Evolutionary conservation across 78 protist genomes (phyloP).

Genomic region (Polysphondylium violaceum): DNA sequence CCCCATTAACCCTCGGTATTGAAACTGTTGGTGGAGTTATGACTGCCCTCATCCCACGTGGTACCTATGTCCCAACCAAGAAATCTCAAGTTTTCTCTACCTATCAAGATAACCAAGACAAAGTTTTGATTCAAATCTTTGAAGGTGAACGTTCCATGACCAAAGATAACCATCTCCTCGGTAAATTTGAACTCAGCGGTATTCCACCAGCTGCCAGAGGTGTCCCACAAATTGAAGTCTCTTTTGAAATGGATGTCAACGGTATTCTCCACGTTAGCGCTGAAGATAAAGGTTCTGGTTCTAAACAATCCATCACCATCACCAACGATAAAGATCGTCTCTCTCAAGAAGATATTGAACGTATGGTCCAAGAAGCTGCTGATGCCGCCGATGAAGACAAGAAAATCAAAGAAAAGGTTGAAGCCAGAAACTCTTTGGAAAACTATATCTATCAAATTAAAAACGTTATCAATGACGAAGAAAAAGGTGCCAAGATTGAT

Average conservation of each 20-base stretch:
- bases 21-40: slow-evolving; percentile 98
- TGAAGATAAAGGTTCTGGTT: slow-evolving; percentile 92
- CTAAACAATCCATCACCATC: slow-evolving; percentile 68
- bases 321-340: slow-evolving; percentile 91
- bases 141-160: slow-evolving; percentile 97
- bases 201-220: slow-evolving; percentile 99
- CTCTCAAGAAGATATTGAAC: slow-evolving; percentile 92
- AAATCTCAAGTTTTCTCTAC: slow-evolving; percentile 97
- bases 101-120: slow-evolving; percentile 96
- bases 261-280: slow-evolving; percentile 97
- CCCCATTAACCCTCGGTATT: slow-evolving; percentile 99
- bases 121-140: slow-evolving; percentile 92
- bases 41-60: slow-evolving; percentile 92
- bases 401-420: slow-evolving; percentile 77
- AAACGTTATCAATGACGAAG: slow-evolving; percentile 82
- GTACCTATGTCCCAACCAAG: slow-evolving; percentile 94
- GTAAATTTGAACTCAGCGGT: slow-evolving; percentile 95
- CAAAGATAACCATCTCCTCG: slow-evolving; percentile 95
- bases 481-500: slow-evolving; percentile 87
- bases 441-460: slow-evolving; percentile 88
- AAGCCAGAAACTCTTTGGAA: slow-evolving; percentile 93
- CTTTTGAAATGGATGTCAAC: slow-evolving; percentile 83
- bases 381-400: slow-evolving; percentile 93
- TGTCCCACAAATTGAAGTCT: slow-evolving; percentile 94
- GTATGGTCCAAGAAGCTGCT: slow-evolving; percentile 95